Evolutionary conservation across 2,329 filamentous ascomycete species (phyloP).

Genomic region (Trichoderma semiorbis): DNA sequence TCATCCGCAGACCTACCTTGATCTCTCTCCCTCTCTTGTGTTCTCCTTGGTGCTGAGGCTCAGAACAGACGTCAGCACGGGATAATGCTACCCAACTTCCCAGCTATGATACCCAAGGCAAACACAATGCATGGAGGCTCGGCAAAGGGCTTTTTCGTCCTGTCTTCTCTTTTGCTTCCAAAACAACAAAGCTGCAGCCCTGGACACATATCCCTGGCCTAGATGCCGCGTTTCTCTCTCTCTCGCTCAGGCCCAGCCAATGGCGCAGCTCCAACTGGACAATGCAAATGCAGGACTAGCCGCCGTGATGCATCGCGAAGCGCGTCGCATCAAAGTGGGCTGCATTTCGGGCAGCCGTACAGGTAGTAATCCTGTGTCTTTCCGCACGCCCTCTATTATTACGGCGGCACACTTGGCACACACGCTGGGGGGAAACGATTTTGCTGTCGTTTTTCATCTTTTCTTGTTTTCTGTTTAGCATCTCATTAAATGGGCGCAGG

Average conservation of each 20-base stretch:
- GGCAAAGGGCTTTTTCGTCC: not conserved
- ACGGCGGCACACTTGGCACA: not conserved
- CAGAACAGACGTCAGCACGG: not conserved
- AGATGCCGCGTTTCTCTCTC: not conserved
- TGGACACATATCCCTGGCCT: not conserved
- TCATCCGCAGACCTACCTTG: not conserved
- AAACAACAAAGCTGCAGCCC: not conserved
- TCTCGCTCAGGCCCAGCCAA: not conserved
- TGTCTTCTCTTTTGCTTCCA: not conserved
- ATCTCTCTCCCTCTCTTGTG: not conserved
- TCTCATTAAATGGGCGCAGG: not conserved
- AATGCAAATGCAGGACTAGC: constrained; percentile 12
- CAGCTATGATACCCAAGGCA: not conserved
- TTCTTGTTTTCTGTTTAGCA: not conserved
- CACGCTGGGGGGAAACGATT: not conserved
- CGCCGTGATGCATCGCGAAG: constrained; percentile 8
- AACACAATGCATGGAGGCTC: not conserved
- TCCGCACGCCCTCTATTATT: not conserved
- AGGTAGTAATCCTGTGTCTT: not conserved
- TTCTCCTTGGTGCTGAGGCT: not conserved
- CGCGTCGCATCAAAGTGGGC: constrained; percentile 1
- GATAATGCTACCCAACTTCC: not conserved
- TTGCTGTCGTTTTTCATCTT: not conserved
- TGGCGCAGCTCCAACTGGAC: constrained; percentile 11
- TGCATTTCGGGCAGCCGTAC: not conserved